Evolutionary conservation across 495 filamentous ascomycete species (phyloP).

Genomic region (Emericellopsis terricola): DNA sequence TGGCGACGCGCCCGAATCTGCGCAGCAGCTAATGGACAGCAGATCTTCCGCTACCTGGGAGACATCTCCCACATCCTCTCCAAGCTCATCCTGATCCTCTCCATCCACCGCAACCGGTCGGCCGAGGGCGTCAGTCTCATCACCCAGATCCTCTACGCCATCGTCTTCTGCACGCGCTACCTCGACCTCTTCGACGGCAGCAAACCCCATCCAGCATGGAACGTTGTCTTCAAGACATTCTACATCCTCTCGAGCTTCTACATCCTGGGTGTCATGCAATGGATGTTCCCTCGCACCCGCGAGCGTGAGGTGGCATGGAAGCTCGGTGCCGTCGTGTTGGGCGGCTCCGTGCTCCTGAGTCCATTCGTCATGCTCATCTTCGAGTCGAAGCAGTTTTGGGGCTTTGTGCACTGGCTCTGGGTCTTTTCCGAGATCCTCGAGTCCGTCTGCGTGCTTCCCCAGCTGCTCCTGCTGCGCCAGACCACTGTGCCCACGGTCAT

Average conservation of each 20-base stretch:
- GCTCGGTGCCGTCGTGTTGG: constrained; percentile 45
- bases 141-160: constrained; percentile 72
- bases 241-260: constrained; percentile 77
- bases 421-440: constrained; percentile 82
- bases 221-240: constrained; percentile 67
- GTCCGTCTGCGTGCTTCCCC: constrained; percentile 76
- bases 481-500: constrained; percentile 92
- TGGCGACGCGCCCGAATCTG: no score
- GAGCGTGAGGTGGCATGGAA: constrained; percentile 89
- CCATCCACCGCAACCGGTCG: constrained; percentile 74
- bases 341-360: constrained; percentile 37
- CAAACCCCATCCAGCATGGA: constrained; percentile 30
- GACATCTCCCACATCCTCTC: constrained; percentile 72
- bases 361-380: constrained; percentile 52
- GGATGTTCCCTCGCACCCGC: constrained; percentile 68
- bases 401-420: constrained; percentile 52
- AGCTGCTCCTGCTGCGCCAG: constrained; percentile 79
- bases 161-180: constrained; percentile 79
- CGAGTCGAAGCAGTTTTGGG: constrained; percentile 15
- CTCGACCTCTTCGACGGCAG: constrained; percentile 47
- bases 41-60: constrained; percentile 63
- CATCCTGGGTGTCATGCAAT: constrained; percentile 73
- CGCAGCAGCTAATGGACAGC: no score
- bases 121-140: constrained; percentile 94
- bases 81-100: constrained; percentile 77